phyloP scores from a whole-genome alignment of 768 basidiomycete genomes.

The Pholiota molesta region DNA sequence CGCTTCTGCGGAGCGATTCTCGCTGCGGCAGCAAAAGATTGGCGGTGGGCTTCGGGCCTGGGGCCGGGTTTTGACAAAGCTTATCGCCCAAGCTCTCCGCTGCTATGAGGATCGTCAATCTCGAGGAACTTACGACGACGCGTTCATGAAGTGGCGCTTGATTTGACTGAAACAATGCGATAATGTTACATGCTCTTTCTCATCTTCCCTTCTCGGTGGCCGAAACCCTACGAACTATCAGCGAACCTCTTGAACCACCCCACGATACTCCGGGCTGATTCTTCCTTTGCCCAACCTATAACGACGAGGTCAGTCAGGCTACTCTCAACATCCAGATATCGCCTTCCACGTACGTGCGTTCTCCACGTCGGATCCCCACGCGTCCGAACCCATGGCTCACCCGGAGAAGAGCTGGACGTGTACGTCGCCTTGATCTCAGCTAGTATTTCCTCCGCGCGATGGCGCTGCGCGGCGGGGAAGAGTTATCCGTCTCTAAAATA shows the following conservation, averaged over 20 bases:
- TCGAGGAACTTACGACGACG: background rate
- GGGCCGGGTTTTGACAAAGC: no score
- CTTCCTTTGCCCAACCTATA: constrained; percentile 63
- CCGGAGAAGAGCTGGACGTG: constrained; percentile 62
- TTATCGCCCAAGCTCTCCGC: no score
- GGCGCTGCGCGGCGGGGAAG: constrained; percentile 58
- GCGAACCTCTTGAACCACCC: constrained; percentile 55
- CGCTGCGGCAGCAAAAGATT: no score
- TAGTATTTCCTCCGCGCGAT: constrained; percentile 58
- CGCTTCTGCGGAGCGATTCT: no score
- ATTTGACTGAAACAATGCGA: background rate
- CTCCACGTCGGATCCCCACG: constrained; percentile 46
- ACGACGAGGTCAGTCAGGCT: background rate
- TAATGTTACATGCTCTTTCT: background rate
- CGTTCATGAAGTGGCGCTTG: background rate
- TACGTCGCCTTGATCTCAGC: constrained; percentile 52
- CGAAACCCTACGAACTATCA: background rate
- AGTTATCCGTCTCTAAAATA: constrained; percentile 50
- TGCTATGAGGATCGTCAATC: no score
- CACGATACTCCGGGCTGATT: constrained; percentile 52
- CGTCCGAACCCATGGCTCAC: constrained; percentile 50
- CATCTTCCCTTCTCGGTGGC: background rate
- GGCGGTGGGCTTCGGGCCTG: no score
- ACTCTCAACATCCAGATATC: no score
- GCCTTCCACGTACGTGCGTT: constrained; percentile 35